Evolutionary conservation across 176 grass and related monocot genomes (phyloP), one percentile per base, ranked within the genome.

Genomic region (Hyparrhenia diplandra): DNA sequence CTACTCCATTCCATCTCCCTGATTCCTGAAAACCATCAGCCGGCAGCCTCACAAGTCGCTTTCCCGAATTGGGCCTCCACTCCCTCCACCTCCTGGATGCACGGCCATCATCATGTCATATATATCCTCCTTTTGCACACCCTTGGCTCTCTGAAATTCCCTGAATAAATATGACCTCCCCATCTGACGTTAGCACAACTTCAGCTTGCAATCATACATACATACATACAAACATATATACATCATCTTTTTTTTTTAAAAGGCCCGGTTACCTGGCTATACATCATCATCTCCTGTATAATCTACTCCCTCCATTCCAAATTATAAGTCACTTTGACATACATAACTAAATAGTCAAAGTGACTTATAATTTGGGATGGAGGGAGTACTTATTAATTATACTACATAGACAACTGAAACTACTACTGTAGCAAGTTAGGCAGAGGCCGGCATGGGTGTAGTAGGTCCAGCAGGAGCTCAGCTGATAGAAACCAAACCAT

Each of bases 41-140:
- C 63, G 40, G 52, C 40, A 63, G 52, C 78, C 63, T 40, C 64
- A 75, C 39, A 86, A n/a, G 77, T 49, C 62, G 79, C 84, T 46
- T 27, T 67, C 76, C 16, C 10, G 58, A 35, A 21, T 46, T 46
- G 43, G 43, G 43, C 43, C 43, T 46, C 13, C 43, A 46, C 43
- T n/a, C n/a, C n/a, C n/a, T n/a, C n/a, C n/a, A n/a, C n/a, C 43
- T 46, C 43, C 43, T 46, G 43, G 43, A 46, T 16, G 43, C 43
- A 21, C 11, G 40, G 35, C 20, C 67, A 43, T 27, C 21, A 12
- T 46, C 43, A 37, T 0, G n/a, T n/a, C n/a, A 37, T 34, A 43
- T 12, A 43, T 46, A 46, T 46, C 4, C 12, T 36, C 34, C 28
- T 18, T 16, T 47, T 20, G 43, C 43, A 46, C n/a, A n/a, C n/a